Evolutionary conservation across 179 eudicot species (phyloP).

Genomic region (Sideroxylon spinosum): DNA sequence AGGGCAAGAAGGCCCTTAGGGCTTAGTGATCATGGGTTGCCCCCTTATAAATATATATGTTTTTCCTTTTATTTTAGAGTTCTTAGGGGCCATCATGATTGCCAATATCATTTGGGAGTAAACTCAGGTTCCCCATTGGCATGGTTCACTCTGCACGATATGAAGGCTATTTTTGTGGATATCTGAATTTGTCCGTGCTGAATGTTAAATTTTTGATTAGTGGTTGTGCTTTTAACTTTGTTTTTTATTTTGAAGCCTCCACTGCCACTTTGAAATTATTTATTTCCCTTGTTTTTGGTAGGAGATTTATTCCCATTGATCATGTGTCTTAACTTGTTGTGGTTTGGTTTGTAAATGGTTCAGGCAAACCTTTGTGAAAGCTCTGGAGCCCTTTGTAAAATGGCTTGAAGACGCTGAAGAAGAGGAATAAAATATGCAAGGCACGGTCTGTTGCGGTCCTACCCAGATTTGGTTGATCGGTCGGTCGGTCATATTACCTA

Average conservation of each 20-base stretch:
- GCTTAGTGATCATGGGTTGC: too few relatives aligned
- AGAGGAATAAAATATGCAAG: slow-evolving; percentile 46
- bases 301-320: background rate
- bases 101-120: background rate
- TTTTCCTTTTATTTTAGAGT: too few relatives aligned
- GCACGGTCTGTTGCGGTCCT: too few relatives aligned
- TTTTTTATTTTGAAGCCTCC: background rate
- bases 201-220: background rate
- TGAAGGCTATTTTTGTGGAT: background rate
- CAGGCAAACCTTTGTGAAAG: slow-evolving; percentile 92
- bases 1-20: too few relatives aligned
- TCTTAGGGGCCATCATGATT: background rate
- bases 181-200: background rate
- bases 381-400: slow-evolving; percentile 90
- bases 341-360: background rate
- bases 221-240: background rate
- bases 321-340: background rate
- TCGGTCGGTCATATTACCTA: too few relatives aligned
- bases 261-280: too few relatives aligned
- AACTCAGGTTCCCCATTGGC: background rate
- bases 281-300: too few relatives aligned
- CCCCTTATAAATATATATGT: background rate
- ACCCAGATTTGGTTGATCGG: too few relatives aligned
- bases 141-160: background rate
- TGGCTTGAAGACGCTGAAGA: slow-evolving; percentile 99